These are phyloP conservation scores for Cryptosporidium sp. DNA, from an alignment of 169 alveolate species.

Conservation along the genomic window DNA sequence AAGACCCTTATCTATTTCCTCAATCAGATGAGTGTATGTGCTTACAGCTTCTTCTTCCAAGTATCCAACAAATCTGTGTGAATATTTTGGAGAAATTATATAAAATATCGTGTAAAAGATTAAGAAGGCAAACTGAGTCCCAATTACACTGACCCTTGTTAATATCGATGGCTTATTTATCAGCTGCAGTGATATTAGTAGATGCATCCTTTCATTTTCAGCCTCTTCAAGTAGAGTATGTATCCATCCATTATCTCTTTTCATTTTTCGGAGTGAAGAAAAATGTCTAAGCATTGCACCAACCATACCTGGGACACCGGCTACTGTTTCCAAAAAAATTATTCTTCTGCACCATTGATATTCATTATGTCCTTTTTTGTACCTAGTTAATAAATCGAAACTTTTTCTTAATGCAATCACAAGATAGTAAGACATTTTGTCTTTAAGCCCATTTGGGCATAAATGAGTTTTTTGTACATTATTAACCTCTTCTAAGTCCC, in stretches of 20 bases:
- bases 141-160: slow-evolving; percentile 78
- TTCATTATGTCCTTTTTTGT: slow-evolving; percentile 72
- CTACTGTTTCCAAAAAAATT: slow-evolving; percentile 81
- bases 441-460: slow-evolving; percentile 78
- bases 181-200: slow-evolving; percentile 78
- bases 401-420: slow-evolving; percentile 77
- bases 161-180: slow-evolving; percentile 76
- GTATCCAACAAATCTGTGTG: slow-evolving; percentile 84
- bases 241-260: slow-evolving; percentile 84
- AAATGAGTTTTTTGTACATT: slow-evolving; percentile 74
- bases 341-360: slow-evolving; percentile 79
- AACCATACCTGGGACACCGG: slow-evolving; percentile 83
- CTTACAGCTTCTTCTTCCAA: slow-evolving; percentile 85
- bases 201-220: slow-evolving; percentile 84
- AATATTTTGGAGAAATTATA: slow-evolving; percentile 80
- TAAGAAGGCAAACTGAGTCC: slow-evolving; percentile 80
- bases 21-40: slow-evolving; percentile 80
- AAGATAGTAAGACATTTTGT: slow-evolving; percentile 78
- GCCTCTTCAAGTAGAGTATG: slow-evolving; percentile 84
- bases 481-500: slow-evolving; percentile 79
- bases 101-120: slow-evolving; percentile 79
- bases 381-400: slow-evolving; percentile 77
- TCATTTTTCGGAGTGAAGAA: slow-evolving; percentile 78
- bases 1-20: slow-evolving; percentile 75
- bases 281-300: slow-evolving; percentile 83